phyloP scores from a whole-genome alignment of 192 early-diverging fungal species.

The Coemansia nantahalensis region DNA sequence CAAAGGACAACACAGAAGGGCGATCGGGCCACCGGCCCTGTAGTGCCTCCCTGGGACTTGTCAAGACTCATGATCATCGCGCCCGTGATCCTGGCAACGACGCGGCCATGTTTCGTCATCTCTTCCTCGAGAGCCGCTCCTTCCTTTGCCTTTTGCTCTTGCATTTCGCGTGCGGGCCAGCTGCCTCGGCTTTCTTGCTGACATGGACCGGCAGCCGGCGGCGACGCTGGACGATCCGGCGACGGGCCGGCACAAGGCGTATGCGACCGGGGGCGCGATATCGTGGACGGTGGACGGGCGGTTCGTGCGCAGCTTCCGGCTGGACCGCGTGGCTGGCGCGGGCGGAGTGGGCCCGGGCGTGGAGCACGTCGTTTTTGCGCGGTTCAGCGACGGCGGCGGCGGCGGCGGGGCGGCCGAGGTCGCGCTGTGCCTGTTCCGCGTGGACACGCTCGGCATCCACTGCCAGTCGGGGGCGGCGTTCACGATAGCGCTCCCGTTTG shows the following conservation, averaged over 20 bases:
- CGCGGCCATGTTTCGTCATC: too few relatives aligned
- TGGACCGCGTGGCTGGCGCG: not conserved
- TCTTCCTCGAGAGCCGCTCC: too few relatives aligned
- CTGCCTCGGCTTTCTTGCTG: not conserved
- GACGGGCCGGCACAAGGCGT: constrained; percentile 26
- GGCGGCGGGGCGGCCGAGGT: constrained; percentile 7
- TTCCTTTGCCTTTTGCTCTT: too few relatives aligned
- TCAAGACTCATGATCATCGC: too few relatives aligned
- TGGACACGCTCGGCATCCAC: constrained; percentile 32
- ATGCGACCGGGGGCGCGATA: constrained; percentile 4
- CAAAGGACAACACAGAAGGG: too few relatives aligned
- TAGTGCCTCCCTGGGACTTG: too few relatives aligned
- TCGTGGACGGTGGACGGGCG: constrained; percentile 28
- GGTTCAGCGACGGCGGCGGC: constrained; percentile 12
- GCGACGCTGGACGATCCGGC: constrained; percentile 25
- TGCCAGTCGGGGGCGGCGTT: constrained; percentile 35
- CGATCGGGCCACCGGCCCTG: too few relatives aligned
- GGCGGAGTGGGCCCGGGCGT: not conserved
- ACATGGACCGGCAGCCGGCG: constrained; percentile 1
- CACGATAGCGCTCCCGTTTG: constrained; percentile 31
- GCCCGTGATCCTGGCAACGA: too few relatives aligned
- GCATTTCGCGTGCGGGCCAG: too few relatives aligned
- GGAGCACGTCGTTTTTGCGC: constrained; percentile 30
- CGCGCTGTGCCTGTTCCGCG: constrained; percentile 40
- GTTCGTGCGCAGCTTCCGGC: constrained; percentile 36